These are phyloP conservation scores for Macroventuria anomochaeta DNA, from an alignment of 2,329 filamentous ascomycete genomes.

Conservation along the genomic window DNA sequence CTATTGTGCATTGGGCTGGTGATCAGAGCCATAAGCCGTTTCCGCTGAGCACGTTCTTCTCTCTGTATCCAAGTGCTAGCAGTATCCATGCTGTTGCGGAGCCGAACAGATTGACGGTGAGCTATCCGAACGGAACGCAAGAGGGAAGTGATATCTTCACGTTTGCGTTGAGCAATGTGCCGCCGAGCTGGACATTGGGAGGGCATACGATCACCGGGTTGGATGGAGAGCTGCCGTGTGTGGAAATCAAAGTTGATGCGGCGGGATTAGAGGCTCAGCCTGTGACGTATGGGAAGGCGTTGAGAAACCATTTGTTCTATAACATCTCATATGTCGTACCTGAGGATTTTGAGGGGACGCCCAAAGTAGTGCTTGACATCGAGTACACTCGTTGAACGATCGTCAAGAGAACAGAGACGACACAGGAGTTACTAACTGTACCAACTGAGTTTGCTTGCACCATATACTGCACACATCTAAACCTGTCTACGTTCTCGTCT, in stretches of 20 bases:
- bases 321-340: conserved; percentile 58
- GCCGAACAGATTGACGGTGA: conserved; percentile 27
- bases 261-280: conserved; percentile 48
- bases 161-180: conserved; percentile 26
- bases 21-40: conserved; percentile 46
- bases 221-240: conserved; percentile 38
- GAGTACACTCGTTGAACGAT: conserved; percentile 43
- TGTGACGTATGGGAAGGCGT: conserved; percentile 46
- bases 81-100: conserved; percentile 52
- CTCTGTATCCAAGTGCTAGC: conserved; percentile 50
- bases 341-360: conserved; percentile 48
- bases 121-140: conserved; percentile 30
- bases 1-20: conserved; percentile 56
- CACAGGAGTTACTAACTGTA: neutral
- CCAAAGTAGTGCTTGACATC: conserved; percentile 46
- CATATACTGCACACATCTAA: conserved; percentile 1
- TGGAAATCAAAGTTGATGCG: conserved; percentile 50
- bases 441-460: neutral
- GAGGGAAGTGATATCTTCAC: conserved; percentile 29
- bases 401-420: neutral
- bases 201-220: conserved; percentile 21
- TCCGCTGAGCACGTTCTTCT: conserved; percentile 23
- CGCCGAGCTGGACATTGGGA: conserved; percentile 25
- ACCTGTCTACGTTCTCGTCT: conserved; percentile 1
- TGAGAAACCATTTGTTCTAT: conserved; percentile 54